Evolutionary conservation across 2,329 filamentous ascomycete species (phyloP).

Genomic region (Sclerotinia subarctica): DNA sequence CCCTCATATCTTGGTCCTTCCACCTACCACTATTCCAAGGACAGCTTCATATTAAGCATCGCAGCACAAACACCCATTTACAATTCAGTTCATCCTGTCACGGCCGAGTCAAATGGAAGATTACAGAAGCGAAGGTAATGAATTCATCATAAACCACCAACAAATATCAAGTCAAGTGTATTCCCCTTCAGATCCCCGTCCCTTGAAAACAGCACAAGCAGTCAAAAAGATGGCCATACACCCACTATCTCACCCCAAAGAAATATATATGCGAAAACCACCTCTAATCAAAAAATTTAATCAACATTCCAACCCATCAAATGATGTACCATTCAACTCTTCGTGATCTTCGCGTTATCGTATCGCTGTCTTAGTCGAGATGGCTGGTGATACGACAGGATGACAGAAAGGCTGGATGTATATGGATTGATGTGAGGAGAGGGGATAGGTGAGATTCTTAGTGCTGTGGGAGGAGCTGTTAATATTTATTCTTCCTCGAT

Average conservation of each 20-base stretch:
- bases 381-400: background rate
- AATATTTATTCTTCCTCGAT: background rate
- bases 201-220: background rate
- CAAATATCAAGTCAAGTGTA: background rate
- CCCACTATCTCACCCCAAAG: background rate
- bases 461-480: background rate
- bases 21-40: background rate
- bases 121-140: background rate
- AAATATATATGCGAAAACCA: background rate
- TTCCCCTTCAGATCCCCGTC: background rate
- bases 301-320: conserved; percentile 2
- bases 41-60: background rate
- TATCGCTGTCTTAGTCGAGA: conserved; percentile 11
- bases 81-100: background rate
- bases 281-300: background rate
- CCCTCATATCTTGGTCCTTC: background rate
- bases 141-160: background rate
- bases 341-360: background rate
- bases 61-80: background rate
- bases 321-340: background rate
- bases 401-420: background rate
- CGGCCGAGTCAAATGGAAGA: background rate
- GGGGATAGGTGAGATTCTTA: background rate
- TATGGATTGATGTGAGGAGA: background rate
- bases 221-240: background rate